phyloP scores from a whole-genome alignment of 805 yeast genomes.

The Wickerhamia fluorescens region DNA sequence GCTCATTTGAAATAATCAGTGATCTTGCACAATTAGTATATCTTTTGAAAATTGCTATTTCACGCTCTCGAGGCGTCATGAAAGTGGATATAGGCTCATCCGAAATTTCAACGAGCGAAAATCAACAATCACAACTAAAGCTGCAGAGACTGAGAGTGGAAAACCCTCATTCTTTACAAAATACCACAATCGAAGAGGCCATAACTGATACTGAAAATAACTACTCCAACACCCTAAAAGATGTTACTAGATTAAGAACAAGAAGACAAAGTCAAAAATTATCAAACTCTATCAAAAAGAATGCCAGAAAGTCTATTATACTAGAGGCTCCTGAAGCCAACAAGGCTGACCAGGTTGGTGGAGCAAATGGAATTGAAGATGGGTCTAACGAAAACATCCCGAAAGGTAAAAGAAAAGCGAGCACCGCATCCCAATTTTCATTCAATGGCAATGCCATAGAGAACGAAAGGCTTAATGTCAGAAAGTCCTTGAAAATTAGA shows the following conservation, averaged over 20 bases:
- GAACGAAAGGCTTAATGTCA: conserved; percentile 19
- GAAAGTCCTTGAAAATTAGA: conserved; percentile 20
- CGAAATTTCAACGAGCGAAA: neutral
- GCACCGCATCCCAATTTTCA: conserved; percentile 23
- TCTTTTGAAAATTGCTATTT: conserved; percentile 75
- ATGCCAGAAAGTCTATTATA: conserved; percentile 59
- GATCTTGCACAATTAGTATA: conserved; percentile 69
- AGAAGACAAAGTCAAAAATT: conserved; percentile 60
- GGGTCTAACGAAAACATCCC: conserved; percentile 2
- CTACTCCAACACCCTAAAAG: conserved; percentile 66
- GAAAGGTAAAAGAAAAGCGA: conserved; percentile 10
- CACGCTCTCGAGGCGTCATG: conserved; percentile 63
- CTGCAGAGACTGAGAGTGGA: neutral
- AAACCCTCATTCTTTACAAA: neutral
- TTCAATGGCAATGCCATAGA: conserved; percentile 18
- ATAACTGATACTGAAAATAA: conserved; percentile 31
- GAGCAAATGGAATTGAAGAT: conserved; percentile 9
- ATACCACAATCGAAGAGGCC: conserved; percentile 2
- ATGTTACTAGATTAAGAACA: conserved; percentile 69
- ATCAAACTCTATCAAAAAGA: conserved; percentile 47
- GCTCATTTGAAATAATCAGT: conserved; percentile 51
- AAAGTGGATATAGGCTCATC: conserved; percentile 9
- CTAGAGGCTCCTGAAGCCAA: conserved; percentile 56
- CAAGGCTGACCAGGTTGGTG: conserved; percentile 22
- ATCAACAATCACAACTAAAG: conserved; percentile 1